Evolutionary conservation across 805 yeast species (phyloP).

Genomic region (Wickerhamiella musiphila): DNA sequence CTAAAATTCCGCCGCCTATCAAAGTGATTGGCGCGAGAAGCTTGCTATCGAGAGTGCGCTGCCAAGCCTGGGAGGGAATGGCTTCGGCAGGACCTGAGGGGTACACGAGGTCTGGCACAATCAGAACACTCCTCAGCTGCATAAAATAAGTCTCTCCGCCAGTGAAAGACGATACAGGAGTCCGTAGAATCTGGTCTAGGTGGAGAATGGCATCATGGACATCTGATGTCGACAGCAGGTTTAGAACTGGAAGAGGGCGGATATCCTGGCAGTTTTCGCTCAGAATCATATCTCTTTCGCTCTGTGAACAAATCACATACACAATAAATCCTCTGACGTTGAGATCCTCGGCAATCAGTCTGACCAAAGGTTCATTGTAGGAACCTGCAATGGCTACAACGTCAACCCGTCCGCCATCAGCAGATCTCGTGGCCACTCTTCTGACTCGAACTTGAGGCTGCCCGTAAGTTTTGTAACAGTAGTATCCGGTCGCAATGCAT

Average conservation of each 20-base stretch:
- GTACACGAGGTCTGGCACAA: slow-evolving; percentile 52
- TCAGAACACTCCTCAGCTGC: slow-evolving; percentile 43
- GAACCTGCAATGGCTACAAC: slow-evolving; percentile 63
- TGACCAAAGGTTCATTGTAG: slow-evolving; percentile 55
- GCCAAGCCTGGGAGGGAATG: slow-evolving; percentile 35
- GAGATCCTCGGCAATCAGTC: slow-evolving; percentile 53
- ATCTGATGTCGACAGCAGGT: slow-evolving; percentile 30
- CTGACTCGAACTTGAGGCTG: slow-evolving; percentile 5
- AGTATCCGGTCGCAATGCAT: too few species aligned
- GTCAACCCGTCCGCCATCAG: slow-evolving; percentile 58
- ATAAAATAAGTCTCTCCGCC: slow-evolving; percentile 41
- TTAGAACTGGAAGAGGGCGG: slow-evolving; percentile 42
- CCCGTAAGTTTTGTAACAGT: too few species aligned
- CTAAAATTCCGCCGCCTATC: slow-evolving; percentile 37
- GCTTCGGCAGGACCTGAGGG: slow-evolving; percentile 54
- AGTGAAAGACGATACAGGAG: slow-evolving; percentile 41
- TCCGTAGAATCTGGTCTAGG: slow-evolving; percentile 31
- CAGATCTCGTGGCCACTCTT: slow-evolving; percentile 43
- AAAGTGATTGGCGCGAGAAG: slow-evolving; percentile 33
- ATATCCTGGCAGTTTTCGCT: slow-evolving; percentile 50
- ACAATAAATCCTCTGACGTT: slow-evolving; percentile 70
- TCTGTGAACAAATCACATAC: slow-evolving; percentile 48
- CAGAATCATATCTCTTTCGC: slow-evolving; percentile 35
- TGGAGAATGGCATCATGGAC: slow-evolving; percentile 30
- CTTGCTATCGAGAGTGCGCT: slow-evolving; percentile 28